phyloP scores from a whole-genome alignment of 1,284 basidiomycete species.

The Apiotrichum siamense region DNA sequence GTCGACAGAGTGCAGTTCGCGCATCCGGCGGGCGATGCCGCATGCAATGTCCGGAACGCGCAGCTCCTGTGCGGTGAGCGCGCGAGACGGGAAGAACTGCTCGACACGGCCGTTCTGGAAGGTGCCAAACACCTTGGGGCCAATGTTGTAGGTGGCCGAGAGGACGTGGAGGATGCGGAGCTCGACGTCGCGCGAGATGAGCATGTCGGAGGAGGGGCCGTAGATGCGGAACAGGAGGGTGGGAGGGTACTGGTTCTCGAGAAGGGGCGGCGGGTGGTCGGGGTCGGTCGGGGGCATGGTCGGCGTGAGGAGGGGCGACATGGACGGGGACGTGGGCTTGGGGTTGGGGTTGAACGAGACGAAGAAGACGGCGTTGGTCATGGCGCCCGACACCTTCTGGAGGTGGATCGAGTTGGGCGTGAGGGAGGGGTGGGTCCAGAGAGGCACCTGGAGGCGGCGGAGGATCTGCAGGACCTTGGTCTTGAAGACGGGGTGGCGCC shows the following conservation, averaged over 20 bases:
- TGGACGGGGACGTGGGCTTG: constrained; percentile 37
- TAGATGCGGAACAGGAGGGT: constrained; percentile 83
- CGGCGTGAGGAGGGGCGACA: constrained; percentile 45
- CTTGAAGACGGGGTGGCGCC: constrained; percentile 47
- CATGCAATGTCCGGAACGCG: constrained; percentile 66
- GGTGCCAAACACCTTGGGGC: constrained; percentile 85
- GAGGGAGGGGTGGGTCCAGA: constrained; percentile 46
- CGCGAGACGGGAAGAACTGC: constrained; percentile 82
- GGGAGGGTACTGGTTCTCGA: constrained; percentile 46
- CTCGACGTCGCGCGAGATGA: constrained; percentile 79
- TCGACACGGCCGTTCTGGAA: constrained; percentile 89
- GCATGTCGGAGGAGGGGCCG: constrained; percentile 71
- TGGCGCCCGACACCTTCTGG: constrained; percentile 76
- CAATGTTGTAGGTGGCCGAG: constrained; percentile 76
- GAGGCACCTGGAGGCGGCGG: constrained; percentile 34
- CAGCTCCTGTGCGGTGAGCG: constrained; percentile 68
- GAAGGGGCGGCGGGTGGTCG: constrained; percentile 27
- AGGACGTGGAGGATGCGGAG: constrained; percentile 79
- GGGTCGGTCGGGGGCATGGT: constrained; percentile 41
- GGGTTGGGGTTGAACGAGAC: constrained; percentile 55
- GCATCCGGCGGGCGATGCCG: constrained; percentile 85
- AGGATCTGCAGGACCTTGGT: constrained; percentile 40
- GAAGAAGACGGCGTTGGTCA: constrained; percentile 94
- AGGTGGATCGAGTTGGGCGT: constrained; percentile 55
- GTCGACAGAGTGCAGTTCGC: constrained; percentile 85